Base-by-base conservation (phyloP, 2,329 filamentous ascomycete species). In the Zasmidium citrigriseum region DNA sequence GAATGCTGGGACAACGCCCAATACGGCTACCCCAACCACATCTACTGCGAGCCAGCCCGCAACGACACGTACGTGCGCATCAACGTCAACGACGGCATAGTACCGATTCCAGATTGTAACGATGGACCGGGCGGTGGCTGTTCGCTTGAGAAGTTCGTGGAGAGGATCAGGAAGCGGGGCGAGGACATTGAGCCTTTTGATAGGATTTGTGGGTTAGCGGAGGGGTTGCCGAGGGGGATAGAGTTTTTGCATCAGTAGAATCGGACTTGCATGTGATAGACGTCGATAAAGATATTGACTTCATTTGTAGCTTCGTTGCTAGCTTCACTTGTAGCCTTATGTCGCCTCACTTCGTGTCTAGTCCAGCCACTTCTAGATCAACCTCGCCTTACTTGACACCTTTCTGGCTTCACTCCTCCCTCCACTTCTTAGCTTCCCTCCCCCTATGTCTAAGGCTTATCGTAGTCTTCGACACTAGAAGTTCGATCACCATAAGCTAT, bases 71-170 rank as follows among this genome's bases (percentile, higher is more conserved):
- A 76, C 60, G 73, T 86, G 21, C 77, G 83, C 18, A 67, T 86
- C 58, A 83, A 82, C 47, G 77, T 86, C 66, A 86, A 86, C 64
- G 83, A 86, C 64, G 81, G 78, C 9, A 78, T 84, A 24, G 77
- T 83, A 1, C 75, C 77, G 2, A 65, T 85, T 2, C 76, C 78
- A 2, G 76, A 73, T 22, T 83, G 82, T 64, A 63, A 74, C 16
- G 71, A 65, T 27, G 81, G 81, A 0, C 81, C 80, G 1, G 80
- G 78, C 2, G 60, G 64, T 21, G 81, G 77, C 57, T 84, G 82
- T 69, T 72, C 76, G 16, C 66, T 85, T 16, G 65, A 61, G 2
- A 64, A 77, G 1, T 84, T 84, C 60, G 62, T 71, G 25, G 64
- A 70, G 2, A 71, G 75, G 53, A 77, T 82, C 4, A 67, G 66